A percentile compares a stretch with the other conserved stretches of the same genome.
Evolutionary conservation across 306 rosid genomes (phyloP).

Genomic region (Sphenostylis stenocarpa): DNA sequence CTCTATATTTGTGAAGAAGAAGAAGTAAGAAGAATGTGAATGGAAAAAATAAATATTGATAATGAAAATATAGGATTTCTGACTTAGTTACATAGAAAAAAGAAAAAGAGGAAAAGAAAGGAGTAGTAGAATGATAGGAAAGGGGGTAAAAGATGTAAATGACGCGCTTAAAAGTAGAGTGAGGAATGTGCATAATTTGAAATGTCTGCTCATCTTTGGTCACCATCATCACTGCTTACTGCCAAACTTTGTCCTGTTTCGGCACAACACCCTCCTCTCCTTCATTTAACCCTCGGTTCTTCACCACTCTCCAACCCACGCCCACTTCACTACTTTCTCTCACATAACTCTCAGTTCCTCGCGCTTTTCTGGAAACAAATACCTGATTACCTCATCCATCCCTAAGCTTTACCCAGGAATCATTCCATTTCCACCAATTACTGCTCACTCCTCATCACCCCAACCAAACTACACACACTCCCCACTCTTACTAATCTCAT

Average conservation of each 20-base stretch:
- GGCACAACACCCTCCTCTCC: slow-evolving; percentile 40
- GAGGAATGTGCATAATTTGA: slow-evolving; percentile 6
- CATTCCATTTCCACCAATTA: slow-evolving; percentile 29
- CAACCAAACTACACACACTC: neutral
- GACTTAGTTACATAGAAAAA: too few relatives aligned
- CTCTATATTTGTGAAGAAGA: neutral
- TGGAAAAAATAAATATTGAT: too few relatives aligned
- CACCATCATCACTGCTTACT: slow-evolving; percentile 73
- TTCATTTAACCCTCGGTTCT: slow-evolving; percentile 45
- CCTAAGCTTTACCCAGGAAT: slow-evolving; percentile 17
- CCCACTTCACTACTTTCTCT: slow-evolving; percentile 10
- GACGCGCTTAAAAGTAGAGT: slow-evolving; percentile 51
- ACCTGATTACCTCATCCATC: slow-evolving; percentile 10
- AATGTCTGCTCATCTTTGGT: slow-evolving; percentile 56
- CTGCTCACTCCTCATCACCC: neutral
- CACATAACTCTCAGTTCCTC: slow-evolving; percentile 42
- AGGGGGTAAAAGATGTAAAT: neutral
- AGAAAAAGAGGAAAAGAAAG: too few relatives aligned
- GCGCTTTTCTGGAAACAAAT: slow-evolving; percentile 41
- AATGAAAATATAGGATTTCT: too few relatives aligned
- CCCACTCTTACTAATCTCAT: too few relatives aligned
- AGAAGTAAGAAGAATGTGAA: neutral
- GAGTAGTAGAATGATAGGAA: neutral
- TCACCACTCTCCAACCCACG: neutral
- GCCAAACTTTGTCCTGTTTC: slow-evolving; percentile 81